Conservation (phyloP, 345 rosid species). For the Eucalyptus polyanthemos region DNA sequence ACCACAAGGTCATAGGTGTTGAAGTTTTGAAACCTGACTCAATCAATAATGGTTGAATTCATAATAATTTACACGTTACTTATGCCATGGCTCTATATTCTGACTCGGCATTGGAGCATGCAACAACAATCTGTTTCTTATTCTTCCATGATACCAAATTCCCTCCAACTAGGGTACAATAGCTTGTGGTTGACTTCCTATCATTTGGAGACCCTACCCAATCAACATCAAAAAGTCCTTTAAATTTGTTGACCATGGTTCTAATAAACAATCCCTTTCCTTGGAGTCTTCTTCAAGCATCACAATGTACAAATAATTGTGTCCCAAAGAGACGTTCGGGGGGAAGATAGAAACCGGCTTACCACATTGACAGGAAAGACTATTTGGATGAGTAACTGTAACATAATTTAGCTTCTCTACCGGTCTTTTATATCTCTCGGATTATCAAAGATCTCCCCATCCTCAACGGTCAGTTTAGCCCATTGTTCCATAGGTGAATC, state of each 20-base stretch:
- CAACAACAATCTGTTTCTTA: background rate
- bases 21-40: background rate
- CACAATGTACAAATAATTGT: background rate
- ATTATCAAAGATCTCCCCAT: background rate
- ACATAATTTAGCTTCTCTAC: background rate
- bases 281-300: background rate
- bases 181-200: background rate
- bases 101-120: background rate
- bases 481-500: background rate
- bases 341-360: background rate
- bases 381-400: background rate
- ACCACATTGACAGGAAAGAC: background rate
- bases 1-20: no score
- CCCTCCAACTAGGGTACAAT: background rate
- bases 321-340: rapidly evolving
- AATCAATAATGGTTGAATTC: background rate
- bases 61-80: background rate
- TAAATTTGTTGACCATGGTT: background rate
- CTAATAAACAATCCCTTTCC: background rate
- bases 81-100: background rate
- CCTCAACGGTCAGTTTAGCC: background rate
- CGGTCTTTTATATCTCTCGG: background rate
- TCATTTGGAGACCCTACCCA: background rate
- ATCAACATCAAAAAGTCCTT: background rate
- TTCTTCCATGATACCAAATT: background rate